These are phyloP conservation scores for Hymenoscyphus infarciens DNA, from an alignment of 2,329 filamentous ascomycete genomes.

Conservation along the genomic window DNA sequence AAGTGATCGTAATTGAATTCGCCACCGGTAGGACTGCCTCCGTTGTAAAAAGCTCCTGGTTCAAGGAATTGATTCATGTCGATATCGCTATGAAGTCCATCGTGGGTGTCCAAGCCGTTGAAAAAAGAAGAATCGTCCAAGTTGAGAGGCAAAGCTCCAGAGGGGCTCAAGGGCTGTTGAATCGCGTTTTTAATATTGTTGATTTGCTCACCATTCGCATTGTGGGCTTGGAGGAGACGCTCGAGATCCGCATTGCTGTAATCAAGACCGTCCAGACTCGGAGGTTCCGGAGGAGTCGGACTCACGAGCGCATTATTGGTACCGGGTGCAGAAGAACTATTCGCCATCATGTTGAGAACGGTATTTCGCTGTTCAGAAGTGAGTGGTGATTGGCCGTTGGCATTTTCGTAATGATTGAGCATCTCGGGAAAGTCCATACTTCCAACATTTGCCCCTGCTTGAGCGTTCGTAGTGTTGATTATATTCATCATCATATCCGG, in stretches of 20 bases:
- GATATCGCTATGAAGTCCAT: constrained; percentile 38
- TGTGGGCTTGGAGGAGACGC: constrained; percentile 72
- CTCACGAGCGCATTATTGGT: constrained; percentile 34
- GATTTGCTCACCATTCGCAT: constrained; percentile 73
- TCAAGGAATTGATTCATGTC: constrained; percentile 52
- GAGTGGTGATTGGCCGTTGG: constrained; percentile 52
- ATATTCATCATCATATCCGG: constrained; percentile 65
- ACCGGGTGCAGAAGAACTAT: constrained; percentile 26
- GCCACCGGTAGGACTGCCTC: constrained; percentile 25
- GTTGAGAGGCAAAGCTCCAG: constrained; percentile 72
- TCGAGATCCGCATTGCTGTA: constrained; percentile 74
- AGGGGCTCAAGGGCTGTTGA: constrained; percentile 70
- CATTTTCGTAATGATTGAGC: constrained; percentile 35
- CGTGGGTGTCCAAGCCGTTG: constrained; percentile 33
- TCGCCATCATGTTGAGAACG: constrained; percentile 59
- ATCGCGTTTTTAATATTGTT: constrained; percentile 71
- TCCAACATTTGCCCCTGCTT: constrained; percentile 38
- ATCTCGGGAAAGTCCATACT: constrained; percentile 52
- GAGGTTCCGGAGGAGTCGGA: constrained; percentile 40
- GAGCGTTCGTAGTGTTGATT: constrained; percentile 61
- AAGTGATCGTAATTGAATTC: constrained; percentile 23
- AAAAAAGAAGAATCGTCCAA: constrained; percentile 34
- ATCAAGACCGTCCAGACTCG: constrained; percentile 57
- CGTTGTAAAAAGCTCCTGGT: constrained; percentile 39
- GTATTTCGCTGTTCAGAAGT: constrained; percentile 56